phyloP scores from a whole-genome alignment of 306 rosid genomes.

The Rosa chinensis region DNA sequence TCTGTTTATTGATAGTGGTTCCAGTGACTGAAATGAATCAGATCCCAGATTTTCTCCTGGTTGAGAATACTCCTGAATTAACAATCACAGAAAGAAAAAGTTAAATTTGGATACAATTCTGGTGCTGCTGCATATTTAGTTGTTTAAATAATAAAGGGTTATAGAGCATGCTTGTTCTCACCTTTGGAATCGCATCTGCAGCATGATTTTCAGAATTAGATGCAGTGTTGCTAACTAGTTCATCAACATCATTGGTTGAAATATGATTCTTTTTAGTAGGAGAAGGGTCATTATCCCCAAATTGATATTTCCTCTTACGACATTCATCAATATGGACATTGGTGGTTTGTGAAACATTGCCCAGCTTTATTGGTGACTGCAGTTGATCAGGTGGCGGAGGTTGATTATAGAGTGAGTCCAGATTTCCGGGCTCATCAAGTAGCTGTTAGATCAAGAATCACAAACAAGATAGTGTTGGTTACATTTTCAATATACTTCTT shows the following conservation, averaged over 20 bases:
- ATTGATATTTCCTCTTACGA: background rate
- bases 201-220: background rate
- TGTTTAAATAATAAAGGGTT: background rate
- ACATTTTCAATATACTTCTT: constrained; percentile 8
- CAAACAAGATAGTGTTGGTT: constrained; percentile 7
- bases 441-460: constrained; percentile 29
- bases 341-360: too few relatives aligned
- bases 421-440: background rate
- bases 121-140: background rate
- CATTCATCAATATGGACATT: background rate
- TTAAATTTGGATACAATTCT: constrained; percentile 8
- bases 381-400: background rate
- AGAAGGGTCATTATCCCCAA: background rate
- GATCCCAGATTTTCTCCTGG: background rate
- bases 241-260: background rate
- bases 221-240: background rate
- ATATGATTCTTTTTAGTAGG: background rate
- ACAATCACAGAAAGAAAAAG: constrained; percentile 19
- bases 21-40: background rate
- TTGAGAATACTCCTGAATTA: constrained; percentile 17
- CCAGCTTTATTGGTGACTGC: background rate
- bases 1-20: background rate
- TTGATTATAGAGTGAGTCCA: background rate
- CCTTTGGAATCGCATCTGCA: constrained; percentile 15
- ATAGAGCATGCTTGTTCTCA: constrained; percentile 36